Conservation (phyloP, 2,329 filamentous ascomycete genomes). For the Aspergillus jensenii region DNA sequence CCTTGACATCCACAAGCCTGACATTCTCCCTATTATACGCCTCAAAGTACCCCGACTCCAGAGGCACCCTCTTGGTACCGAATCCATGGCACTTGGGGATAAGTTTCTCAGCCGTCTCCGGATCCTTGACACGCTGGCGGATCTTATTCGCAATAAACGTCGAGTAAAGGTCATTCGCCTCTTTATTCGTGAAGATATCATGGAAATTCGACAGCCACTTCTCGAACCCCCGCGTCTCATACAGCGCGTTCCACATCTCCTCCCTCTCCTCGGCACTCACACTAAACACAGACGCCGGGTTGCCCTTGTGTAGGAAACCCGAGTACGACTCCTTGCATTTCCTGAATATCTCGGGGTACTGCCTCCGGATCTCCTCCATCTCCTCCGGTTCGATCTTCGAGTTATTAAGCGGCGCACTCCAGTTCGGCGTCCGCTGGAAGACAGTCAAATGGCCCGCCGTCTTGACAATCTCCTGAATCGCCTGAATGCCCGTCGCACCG, state of each 20-base stretch:
- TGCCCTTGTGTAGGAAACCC: constrained; percentile 61
- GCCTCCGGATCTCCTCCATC: not conserved
- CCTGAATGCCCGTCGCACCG: constrained; percentile 56
- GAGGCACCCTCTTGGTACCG: constrained; percentile 51
- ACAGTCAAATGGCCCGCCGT: constrained; percentile 55
- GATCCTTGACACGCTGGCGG: constrained; percentile 51
- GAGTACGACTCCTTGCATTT: constrained; percentile 54
- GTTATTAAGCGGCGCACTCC: constrained; percentile 59
- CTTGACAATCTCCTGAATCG: constrained; percentile 60
- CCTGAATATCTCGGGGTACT: constrained; percentile 54
- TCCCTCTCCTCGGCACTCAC: constrained; percentile 53
- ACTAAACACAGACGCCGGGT: constrained; percentile 57
- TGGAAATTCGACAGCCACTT: constrained; percentile 57
- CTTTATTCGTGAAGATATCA: constrained; percentile 48
- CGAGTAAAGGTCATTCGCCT: constrained; percentile 57
- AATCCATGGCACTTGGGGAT: constrained; percentile 56
- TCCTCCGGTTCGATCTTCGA: not conserved
- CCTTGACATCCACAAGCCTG: constrained; percentile 46
- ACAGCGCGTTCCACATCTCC: constrained; percentile 51
- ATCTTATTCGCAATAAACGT: constrained; percentile 57
- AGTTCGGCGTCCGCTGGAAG: constrained; percentile 67
- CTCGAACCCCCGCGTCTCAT: constrained; percentile 54
- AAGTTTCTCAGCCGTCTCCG: constrained; percentile 50
- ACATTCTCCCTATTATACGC: constrained; percentile 49
- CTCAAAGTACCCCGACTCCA: constrained; percentile 54